Evolutionary conservation across 345 rosid species (phyloP).

Genomic region (Turritis glabra): DNA sequence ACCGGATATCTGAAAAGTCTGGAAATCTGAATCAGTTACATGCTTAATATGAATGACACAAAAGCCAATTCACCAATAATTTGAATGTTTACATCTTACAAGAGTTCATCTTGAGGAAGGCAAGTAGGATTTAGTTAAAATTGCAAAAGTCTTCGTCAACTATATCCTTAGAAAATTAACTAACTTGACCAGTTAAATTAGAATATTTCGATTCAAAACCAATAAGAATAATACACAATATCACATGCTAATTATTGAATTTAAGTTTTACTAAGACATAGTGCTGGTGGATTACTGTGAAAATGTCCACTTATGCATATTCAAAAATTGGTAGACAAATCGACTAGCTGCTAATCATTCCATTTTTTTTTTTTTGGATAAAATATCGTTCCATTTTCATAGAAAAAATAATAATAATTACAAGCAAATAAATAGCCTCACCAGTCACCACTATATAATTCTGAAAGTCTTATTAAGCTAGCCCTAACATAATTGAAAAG

Average conservation of each 20-base stretch:
- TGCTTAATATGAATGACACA: no score
- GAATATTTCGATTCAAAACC: slow-evolving; percentile 23
- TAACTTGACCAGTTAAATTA: slow-evolving; percentile 17
- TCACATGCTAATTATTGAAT: background rate
- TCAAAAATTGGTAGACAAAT: background rate
- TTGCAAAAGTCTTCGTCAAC: slow-evolving; percentile 29
- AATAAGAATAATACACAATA: background rate
- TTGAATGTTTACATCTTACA: background rate
- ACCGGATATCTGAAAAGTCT: no score
- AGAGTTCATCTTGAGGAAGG: slow-evolving; percentile 37
- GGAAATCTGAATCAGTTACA: no score
- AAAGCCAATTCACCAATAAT: slow-evolving; percentile 14
- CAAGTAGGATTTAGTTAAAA: slow-evolving; percentile 20
- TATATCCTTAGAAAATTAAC: slow-evolving; percentile 1
- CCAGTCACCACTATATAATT: background rate
- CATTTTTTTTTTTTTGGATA: no score
- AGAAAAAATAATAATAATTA: background rate
- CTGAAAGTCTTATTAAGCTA: background rate
- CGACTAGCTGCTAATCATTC: background rate
- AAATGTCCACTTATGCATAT: slow-evolving; percentile 9
- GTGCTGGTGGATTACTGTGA: background rate
- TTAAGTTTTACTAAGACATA: background rate
- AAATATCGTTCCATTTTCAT: background rate
- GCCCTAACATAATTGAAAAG: slow-evolving; percentile 6
- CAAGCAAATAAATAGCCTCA: background rate